Conservation (phyloP, 2,329 filamentous ascomycete genomes). For the Laburnicola sp. region DNA sequence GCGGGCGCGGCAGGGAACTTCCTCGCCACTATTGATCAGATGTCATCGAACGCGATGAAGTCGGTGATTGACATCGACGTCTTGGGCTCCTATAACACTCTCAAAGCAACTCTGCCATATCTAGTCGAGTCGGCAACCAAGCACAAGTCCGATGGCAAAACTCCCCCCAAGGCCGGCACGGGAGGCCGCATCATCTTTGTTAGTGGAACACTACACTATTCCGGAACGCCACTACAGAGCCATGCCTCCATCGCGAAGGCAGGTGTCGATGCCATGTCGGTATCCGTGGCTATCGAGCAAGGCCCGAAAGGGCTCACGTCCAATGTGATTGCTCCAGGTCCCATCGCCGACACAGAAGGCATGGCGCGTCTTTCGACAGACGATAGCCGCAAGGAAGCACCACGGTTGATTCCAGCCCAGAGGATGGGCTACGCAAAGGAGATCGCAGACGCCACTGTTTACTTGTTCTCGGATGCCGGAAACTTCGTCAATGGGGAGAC, state of each 20-base stretch:
- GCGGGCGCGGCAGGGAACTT: conserved; percentile 97
- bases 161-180: conserved; percentile 54
- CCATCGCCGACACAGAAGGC: conserved; percentile 78
- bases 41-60: conserved; percentile 90
- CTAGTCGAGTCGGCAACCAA: conserved; percentile 73
- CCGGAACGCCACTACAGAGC: conserved; percentile 79
- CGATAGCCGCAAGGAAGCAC: conserved; percentile 34
- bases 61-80: conserved; percentile 96
- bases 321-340: conserved; percentile 87
- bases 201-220: conserved; percentile 89
- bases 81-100: conserved; percentile 88
- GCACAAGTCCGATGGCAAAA: conserved; percentile 62
- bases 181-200: conserved; percentile 88
- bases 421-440: conserved; percentile 80
- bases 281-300: conserved; percentile 82
- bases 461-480: conserved; percentile 80
- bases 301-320: conserved; percentile 83
- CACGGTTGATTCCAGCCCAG: conserved; percentile 65
- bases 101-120: conserved; percentile 87
- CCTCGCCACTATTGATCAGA: conserved; percentile 77
- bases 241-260: conserved; percentile 94
- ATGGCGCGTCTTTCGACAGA: conserved; percentile 49
- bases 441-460: conserved; percentile 90
- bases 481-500: conserved; percentile 84
- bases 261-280: conserved; percentile 81